phyloP scores from a whole-genome alignment of 2,329 filamentous ascomycete genomes.

The Chalaropsis ovoidea region DNA sequence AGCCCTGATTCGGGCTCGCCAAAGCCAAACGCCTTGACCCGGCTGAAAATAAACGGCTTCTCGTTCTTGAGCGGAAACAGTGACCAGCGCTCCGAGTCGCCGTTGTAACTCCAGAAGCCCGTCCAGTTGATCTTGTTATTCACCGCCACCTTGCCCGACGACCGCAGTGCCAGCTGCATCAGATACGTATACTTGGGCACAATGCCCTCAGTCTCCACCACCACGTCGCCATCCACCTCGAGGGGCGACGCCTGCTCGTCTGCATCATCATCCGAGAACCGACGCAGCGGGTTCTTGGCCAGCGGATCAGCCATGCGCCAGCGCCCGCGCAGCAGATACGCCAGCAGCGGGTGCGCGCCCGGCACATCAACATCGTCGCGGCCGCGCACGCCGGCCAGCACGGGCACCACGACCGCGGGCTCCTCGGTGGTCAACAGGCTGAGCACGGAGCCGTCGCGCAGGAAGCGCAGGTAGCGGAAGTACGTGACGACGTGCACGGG shows the following conservation, averaged over 20 bases:
- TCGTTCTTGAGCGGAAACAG: conserved; percentile 60
- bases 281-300: conserved; percentile 27
- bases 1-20: conserved; percentile 31
- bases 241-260: conserved; percentile 27
- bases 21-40: conserved; percentile 52
- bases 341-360: conserved; percentile 29
- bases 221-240: conserved; percentile 56
- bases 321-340: conserved; percentile 49
- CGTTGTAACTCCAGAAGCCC: conserved; percentile 84
- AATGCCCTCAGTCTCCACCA: conserved; percentile 79
- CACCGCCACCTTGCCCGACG: conserved; percentile 50
- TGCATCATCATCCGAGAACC: conserved; percentile 29
- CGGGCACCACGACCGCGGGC: conserved; percentile 76
- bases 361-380: conserved; percentile 53
- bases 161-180: conserved; percentile 64
- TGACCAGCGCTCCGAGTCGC: conserved; percentile 79
- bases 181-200: conserved; percentile 70
- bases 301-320: conserved; percentile 38
- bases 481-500: conserved; percentile 96
- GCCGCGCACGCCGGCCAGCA: conserved; percentile 66
- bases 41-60: conserved; percentile 57
- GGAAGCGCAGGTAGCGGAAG: conserved; percentile 92
- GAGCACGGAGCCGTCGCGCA: conserved; percentile 76
- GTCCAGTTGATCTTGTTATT: conserved; percentile 88
- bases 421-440: conserved; percentile 71